These are phyloP conservation scores for Serendipita sp. DNA, from an alignment of 768 basidiomycete genomes.

Conservation along the genomic window DNA sequence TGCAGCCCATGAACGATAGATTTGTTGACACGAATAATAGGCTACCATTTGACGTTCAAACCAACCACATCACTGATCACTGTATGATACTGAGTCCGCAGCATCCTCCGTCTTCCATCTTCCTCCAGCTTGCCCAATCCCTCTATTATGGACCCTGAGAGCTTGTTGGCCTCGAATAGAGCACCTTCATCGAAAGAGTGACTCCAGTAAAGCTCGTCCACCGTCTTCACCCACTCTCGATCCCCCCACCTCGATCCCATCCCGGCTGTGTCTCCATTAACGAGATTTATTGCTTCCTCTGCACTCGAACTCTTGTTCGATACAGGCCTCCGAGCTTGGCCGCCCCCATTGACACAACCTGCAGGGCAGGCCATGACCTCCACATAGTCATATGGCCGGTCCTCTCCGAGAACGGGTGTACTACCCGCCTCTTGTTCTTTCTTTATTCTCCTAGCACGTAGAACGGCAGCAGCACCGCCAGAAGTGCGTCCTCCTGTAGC, in stretches of 20 bases:
- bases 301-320: constrained; percentile 21
- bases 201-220: constrained; percentile 73
- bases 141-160: constrained; percentile 26
- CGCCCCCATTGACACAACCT: constrained; percentile 95
- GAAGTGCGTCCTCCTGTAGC: constrained; percentile 13
- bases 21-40: not conserved
- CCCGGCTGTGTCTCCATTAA: constrained; percentile 5
- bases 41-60: constrained; percentile 54
- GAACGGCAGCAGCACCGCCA: constrained; percentile 16
- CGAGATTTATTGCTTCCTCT: constrained; percentile 18
- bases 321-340: constrained; percentile 37
- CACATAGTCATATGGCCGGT: constrained; percentile 64
- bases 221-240: constrained; percentile 63
- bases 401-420: constrained; percentile 19
- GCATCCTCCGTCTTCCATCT: constrained; percentile 27
- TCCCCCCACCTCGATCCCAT: constrained; percentile 57
- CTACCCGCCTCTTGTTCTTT: constrained; percentile 11
- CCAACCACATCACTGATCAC: constrained; percentile 77
- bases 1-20: not conserved
- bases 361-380: constrained; percentile 99
- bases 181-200: constrained; percentile 6
- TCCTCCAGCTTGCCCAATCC: constrained; percentile 30
- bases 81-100: constrained; percentile 69
- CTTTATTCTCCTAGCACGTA: constrained; percentile 2
- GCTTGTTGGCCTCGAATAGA: constrained; percentile 18